Evolutionary conservation across 129 eudicot genomes (phyloP), one percentile per base, ranked within the genome.

Genomic region (Solidago caesia): DNA sequence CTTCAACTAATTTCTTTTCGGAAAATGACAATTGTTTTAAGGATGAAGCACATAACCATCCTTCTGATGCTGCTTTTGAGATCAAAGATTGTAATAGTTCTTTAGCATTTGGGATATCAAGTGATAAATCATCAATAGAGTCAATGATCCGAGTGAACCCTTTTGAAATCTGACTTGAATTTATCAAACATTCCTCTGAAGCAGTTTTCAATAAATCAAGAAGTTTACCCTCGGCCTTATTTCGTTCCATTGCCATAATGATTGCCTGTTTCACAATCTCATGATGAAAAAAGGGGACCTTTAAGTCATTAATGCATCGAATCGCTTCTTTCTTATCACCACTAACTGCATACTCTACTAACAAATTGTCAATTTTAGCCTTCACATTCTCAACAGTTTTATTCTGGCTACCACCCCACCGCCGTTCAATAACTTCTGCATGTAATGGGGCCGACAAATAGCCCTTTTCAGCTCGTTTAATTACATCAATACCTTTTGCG

Each of bases 61-160:
- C 98, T 77, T 90, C 92, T 6, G 98, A 94, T 51, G 96, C 97
- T 11, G 92, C 92, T 64, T 94, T 90, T 15, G 97, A 88, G 64
- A 94, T 88, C 75, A 94, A 73, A 1, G 87, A 81, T 75, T 94
- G 98, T 9, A 94, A 72, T 26, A 82, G 72, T 59, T 64, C 83
- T 69, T 86, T 90, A 11, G 98, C 98, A 47, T 85, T 78, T n/a
- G 98, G 98, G 60, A 94, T 90, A 78, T 90, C 98, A 0, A 94
- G 86, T 3, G 98, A 90, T 42, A 94, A 72, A 75, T 94, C 98
- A 68, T 90, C 97, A 43, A 94, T 80, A 44, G 78, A 85, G 64
- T 94, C 98, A 2, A 90, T 90, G 11, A 88, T 82, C 1, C 97
- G 72, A 5, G 81, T 76, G 63, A 90, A 94, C 62, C 98, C 98